Evolutionary conservation across 768 basidiomycete species (phyloP).

Genomic region (Russula brevipes): DNA sequence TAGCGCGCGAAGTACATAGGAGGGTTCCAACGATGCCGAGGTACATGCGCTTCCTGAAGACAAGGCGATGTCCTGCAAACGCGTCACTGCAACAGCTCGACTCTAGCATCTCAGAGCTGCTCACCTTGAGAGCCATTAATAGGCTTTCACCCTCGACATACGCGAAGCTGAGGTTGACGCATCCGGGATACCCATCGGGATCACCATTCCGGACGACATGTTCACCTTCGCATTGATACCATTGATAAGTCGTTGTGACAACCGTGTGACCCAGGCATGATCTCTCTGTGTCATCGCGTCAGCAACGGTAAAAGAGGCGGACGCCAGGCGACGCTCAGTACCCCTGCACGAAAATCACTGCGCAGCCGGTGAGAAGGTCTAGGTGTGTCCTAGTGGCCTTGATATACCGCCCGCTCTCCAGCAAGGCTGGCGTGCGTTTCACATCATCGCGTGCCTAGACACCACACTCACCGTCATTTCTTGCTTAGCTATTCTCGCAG

Average conservation of each 20-base stretch:
- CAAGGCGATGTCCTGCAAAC: constrained; percentile 82
- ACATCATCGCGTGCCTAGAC: constrained; percentile 32
- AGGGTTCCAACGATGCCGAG: constrained; percentile 96
- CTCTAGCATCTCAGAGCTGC: constrained; percentile 17
- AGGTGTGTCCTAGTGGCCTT: constrained; percentile 47
- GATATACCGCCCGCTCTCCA: constrained; percentile 30
- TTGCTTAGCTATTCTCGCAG: constrained; percentile 81
- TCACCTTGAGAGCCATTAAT: constrained; percentile 93
- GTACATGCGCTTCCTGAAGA: constrained; percentile 99
- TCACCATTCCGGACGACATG: constrained; percentile 95
- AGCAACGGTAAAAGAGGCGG: constrained; percentile 31
- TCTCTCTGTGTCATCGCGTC: constrained; percentile 53
- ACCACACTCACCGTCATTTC: constrained; percentile 83
- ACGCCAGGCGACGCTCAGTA: constrained; percentile 55
- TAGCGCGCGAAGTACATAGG: constrained; percentile 93
- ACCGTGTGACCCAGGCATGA: constrained; percentile 60
- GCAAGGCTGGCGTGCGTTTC: constrained; percentile 28
- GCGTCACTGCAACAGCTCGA: background rate
- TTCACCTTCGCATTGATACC: constrained; percentile 82
- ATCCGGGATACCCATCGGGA: constrained; percentile 86
- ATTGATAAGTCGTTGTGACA: constrained; percentile 76
- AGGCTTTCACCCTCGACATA: constrained; percentile 98
- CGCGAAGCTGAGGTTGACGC: constrained; percentile 91
- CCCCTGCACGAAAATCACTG: constrained; percentile 85
- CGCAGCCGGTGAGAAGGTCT: constrained; percentile 43